These are phyloP conservation scores for Chlorella sp. DNA, from an alignment of 139 green algal species.

Conservation along the genomic window DNA sequence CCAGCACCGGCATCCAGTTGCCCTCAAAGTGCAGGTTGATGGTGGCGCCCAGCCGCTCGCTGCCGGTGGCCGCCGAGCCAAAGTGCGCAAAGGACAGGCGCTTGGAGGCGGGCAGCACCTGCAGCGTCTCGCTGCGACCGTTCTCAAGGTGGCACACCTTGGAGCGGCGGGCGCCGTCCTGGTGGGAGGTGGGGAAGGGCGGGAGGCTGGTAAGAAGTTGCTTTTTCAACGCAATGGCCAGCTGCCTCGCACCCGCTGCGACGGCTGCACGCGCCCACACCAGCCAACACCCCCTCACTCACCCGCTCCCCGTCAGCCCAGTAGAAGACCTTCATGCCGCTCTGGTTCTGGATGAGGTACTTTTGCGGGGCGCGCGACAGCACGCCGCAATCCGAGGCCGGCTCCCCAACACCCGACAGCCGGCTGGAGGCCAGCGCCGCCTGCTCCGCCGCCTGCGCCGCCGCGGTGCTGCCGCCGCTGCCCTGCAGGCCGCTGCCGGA, in stretches of 20 bases:
- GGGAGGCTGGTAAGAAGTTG: background rate
- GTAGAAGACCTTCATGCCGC: slow-evolving; percentile 77
- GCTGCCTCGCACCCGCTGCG: too few relatives aligned
- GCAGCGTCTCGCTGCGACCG: slow-evolving; percentile 62
- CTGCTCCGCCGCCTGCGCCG: too few relatives aligned
- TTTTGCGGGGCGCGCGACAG: slow-evolving; percentile 71
- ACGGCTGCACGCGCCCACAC: too few relatives aligned
- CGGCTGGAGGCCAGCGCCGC: too few relatives aligned
- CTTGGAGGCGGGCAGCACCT: slow-evolving; percentile 47
- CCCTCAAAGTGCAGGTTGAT: slow-evolving; percentile 88
- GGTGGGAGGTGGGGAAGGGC: background rate
- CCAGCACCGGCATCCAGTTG: slow-evolving; percentile 83
- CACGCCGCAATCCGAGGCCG: background rate
- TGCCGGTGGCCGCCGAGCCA: slow-evolving; percentile 45
- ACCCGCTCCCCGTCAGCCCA: slow-evolving; percentile 55
- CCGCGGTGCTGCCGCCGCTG: background rate
- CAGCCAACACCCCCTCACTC: too few relatives aligned
- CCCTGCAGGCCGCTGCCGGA: slow-evolving; percentile 1
- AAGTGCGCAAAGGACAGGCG: slow-evolving; percentile 42
- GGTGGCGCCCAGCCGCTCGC: slow-evolving; percentile 57
- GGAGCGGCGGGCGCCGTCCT: slow-evolving; percentile 20
- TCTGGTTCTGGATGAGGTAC: slow-evolving; percentile 88
- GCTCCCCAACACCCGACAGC: too few relatives aligned
- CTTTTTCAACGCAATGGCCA: background rate
- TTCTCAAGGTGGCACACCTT: slow-evolving; percentile 45